Conservation (phyloP, 768 basidiomycete genomes). For the Megacollybia marginata region DNA sequence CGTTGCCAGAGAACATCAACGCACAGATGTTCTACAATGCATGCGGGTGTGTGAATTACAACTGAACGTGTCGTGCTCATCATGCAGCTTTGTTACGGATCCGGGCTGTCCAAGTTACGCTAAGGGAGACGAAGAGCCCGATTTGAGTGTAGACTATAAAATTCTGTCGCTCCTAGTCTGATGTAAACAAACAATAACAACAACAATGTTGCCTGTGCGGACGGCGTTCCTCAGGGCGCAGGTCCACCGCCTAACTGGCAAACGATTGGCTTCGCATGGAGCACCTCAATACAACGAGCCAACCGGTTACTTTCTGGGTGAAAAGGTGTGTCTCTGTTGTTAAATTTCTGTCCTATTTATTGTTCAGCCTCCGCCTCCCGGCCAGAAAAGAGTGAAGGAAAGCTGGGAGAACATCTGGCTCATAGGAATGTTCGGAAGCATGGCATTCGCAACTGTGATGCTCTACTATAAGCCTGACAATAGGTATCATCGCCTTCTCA, state of each 20-base stretch:
- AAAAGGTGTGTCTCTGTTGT: constrained; percentile 55
- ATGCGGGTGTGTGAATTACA: constrained; percentile 48
- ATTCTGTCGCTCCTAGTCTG: constrained; percentile 28
- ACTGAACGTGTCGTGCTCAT: no score
- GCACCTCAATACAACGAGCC: constrained; percentile 87
- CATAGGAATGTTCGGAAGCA: constrained; percentile 83
- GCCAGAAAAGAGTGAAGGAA: constrained; percentile 82
- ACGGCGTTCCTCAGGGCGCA: constrained; percentile 3
- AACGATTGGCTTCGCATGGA: constrained; percentile 63
- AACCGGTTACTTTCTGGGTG: constrained; percentile 79
- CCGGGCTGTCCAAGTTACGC: constrained; percentile 40
- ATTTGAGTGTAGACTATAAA: constrained; percentile 34
- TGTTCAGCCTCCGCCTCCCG: constrained; percentile 62
- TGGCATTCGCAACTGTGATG: constrained; percentile 68
- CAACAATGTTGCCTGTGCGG: constrained; percentile 42
- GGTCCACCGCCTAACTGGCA: constrained; percentile 6
- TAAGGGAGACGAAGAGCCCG: constrained; percentile 18
- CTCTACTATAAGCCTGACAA: constrained; percentile 93
- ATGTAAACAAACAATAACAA: no score
- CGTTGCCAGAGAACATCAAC: constrained; percentile 31
- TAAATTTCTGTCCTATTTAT: not conserved
- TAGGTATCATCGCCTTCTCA: constrained; percentile 44
- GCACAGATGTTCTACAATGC: constrained; percentile 47
- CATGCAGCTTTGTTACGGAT: constrained; percentile 46
- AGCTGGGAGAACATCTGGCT: constrained; percentile 92